Evolutionary conservation across 768 basidiomycete genomes (phyloP).

Genomic region (Sporobolomyces phaffii): DNA sequence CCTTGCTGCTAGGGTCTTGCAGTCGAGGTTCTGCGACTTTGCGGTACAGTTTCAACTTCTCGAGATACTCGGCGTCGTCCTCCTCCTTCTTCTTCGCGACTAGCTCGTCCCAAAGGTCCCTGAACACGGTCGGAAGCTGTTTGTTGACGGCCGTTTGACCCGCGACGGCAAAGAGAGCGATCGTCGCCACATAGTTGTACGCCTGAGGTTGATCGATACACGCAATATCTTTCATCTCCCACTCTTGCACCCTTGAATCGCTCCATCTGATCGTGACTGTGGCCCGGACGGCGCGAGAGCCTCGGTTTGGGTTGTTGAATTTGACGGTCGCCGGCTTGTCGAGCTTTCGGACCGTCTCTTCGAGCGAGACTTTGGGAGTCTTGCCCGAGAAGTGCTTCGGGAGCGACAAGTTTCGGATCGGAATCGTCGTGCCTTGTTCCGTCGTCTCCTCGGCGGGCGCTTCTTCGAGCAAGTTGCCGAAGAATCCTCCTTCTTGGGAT

Average conservation of each 20-base stretch:
- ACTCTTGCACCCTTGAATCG: conserved; percentile 49
- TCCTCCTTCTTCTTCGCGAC: conserved; percentile 59
- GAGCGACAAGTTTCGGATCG: conserved; percentile 62
- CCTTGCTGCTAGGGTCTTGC: conserved; percentile 9
- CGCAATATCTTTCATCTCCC: conserved; percentile 77
- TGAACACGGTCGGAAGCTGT: conserved; percentile 70
- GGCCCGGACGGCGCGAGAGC: conserved; percentile 69
- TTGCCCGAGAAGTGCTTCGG: conserved; percentile 79
- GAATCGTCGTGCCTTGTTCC: conserved; percentile 44
- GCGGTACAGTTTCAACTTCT: conserved; percentile 64
- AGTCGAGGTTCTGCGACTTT: conserved; percentile 53
- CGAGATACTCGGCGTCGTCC: conserved; percentile 62
- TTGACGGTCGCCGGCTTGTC: conserved; percentile 70
- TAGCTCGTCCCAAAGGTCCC: conserved; percentile 88
- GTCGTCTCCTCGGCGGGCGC: conserved; percentile 52
- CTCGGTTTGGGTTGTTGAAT: conserved; percentile 56
- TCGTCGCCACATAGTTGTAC: conserved; percentile 78
- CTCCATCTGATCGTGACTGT: conserved; percentile 66
- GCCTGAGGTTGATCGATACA: conserved; percentile 73
- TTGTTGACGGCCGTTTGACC: conserved; percentile 49
- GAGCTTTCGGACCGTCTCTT: conserved; percentile 55
- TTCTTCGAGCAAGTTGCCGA: conserved; percentile 69
- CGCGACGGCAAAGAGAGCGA: conserved; percentile 71
- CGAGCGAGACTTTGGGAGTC: conserved; percentile 67
- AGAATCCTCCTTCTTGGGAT: conserved; percentile 49